Conservation (phyloP, 2,329 filamentous ascomycete species). For the Niveomyces coronatus region DNA sequence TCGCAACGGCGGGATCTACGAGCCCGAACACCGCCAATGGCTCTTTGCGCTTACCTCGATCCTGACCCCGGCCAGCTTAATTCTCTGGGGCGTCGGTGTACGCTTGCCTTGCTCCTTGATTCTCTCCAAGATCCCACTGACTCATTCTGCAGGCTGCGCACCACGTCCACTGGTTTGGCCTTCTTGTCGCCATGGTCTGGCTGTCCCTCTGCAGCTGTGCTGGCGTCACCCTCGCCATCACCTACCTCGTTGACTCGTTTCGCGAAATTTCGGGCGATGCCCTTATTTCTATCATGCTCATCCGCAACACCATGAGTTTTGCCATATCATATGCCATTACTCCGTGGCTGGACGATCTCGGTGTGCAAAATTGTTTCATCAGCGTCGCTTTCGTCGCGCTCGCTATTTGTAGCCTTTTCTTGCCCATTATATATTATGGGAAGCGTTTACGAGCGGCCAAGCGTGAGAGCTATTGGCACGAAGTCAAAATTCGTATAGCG, state of each 20-base stretch:
- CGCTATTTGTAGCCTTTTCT: conserved; percentile 27
- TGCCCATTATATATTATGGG: conserved; percentile 39
- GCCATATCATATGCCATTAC: conserved; percentile 30
- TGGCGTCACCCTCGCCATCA: conserved; percentile 27
- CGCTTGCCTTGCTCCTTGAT: neutral
- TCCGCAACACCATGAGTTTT: conserved; percentile 28
- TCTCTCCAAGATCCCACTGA: neutral
- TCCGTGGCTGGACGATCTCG: conserved; percentile 31
- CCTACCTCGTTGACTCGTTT: conserved; percentile 32
- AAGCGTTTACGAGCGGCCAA: conserved; percentile 17
- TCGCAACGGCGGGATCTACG: conserved; percentile 29
- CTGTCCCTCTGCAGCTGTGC: conserved; percentile 24
- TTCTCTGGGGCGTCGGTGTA: conserved; percentile 25
- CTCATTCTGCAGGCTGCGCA: conserved; percentile 18
- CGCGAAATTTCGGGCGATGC: conserved; percentile 29
- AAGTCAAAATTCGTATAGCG: conserved; percentile 10
- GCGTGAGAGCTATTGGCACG: conserved; percentile 13
- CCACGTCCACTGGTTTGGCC: conserved; percentile 30
- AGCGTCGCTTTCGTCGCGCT: conserved; percentile 30
- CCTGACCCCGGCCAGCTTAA: conserved; percentile 18
- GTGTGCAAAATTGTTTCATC: conserved; percentile 32
- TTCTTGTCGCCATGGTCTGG: conserved; percentile 29
- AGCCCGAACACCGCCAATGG: conserved; percentile 33
- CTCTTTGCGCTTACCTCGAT: conserved; percentile 22
- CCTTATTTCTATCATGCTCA: conserved; percentile 28